A percentile compares a stretch with the other conserved stretches of the same genome.
phyloP scores from a whole-genome alignment of 75 land plant genomes.

The Pinus tabuliformis region DNA sequence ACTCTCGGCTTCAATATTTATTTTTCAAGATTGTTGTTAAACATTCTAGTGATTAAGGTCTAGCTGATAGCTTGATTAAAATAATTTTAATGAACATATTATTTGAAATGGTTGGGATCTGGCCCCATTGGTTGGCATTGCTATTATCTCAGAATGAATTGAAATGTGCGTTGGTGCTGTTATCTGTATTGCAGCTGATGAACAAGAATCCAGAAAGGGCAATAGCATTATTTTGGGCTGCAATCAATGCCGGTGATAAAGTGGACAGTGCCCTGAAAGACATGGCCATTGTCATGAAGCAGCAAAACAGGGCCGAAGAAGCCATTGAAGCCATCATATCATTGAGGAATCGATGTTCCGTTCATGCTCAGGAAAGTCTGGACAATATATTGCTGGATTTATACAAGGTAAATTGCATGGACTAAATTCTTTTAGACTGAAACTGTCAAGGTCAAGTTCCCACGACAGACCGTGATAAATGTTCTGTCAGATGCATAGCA shows the following conservation, averaged over 20 bases:
- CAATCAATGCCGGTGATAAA: slow-evolving; percentile 93
- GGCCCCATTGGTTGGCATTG: neutral
- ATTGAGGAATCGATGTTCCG: slow-evolving; percentile 83
- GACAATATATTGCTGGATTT: slow-evolving; percentile 92
- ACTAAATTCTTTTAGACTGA: neutral
- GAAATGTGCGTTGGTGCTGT: neutral
- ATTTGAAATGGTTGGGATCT: neutral
- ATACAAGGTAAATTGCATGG: slow-evolving; percentile 65
- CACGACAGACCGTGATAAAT: no score
- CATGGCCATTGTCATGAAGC: slow-evolving; percentile 99
- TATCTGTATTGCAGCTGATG: slow-evolving; percentile 56
- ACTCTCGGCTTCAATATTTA: no score
- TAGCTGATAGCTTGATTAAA: neutral
- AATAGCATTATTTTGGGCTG: slow-evolving; percentile 95
- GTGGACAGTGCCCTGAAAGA: slow-evolving; percentile 98
- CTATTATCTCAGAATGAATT: neutral
- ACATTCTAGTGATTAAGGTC: no score
- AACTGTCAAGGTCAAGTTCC: no score
- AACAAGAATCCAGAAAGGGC: slow-evolving; percentile 94
- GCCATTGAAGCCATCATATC: slow-evolving; percentile 98
- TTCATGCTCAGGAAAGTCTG: slow-evolving; percentile 92
- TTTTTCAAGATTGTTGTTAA: no score
- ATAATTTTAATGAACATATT: neutral
- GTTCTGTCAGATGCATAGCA: no score
- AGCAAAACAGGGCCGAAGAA: slow-evolving; percentile 92